Base-by-base conservation (phyloP, 2,329 filamentous ascomycete species). In the Nothophaeocryptopus gaeumannii region DNA sequence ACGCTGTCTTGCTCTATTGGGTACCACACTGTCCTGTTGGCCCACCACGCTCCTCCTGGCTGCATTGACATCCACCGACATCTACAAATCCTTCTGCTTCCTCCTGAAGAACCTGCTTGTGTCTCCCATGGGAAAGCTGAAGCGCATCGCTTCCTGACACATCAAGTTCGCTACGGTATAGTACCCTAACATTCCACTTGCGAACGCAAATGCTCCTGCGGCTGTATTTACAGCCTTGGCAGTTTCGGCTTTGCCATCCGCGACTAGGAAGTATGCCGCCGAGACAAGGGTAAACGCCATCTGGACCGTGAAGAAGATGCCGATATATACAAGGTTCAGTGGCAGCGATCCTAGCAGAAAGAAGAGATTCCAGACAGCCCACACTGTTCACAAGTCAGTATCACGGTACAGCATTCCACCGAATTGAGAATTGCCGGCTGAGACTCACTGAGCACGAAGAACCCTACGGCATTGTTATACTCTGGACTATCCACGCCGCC, bases 381-480 rank as follows among this genome's bases (percentile, higher is more conserved):
- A 78, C 55, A 77, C 66, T 67, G 35, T 29, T 36, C 12, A n/a
- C 10, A 26, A 5, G 41, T 55, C 35, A 56, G 51, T 39, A 31
- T n/a, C 31, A 16, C 7, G 13, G n/a, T 8, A 16, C 11, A 16
- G 29, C 26, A 26, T 32, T 13, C 40, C 30, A 33, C 30, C 15
- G 10, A 10, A 11, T n/a, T 34, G 13, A 8, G 31, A 14, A 32
- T 9, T 20, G 20, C 20, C 20, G 8, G 12, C 8, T 14, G n/a
- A 9, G 11, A 64, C 70, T 61, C 54, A 73, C 72, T 64, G 26
- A 74, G 63, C 55, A 78, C 72, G 53, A 75, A 78, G 58, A 78
- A 76, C 0, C 75, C 75, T 2, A 78, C 62, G 2, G 74, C 74
- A 46, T 78, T 78, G 59, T 77, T 74, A 49, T 75, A 73, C 55